Evolutionary conservation across 2,329 filamentous ascomycete genomes (phyloP).

Genomic region (Exophiala dermatitidis): DNA sequence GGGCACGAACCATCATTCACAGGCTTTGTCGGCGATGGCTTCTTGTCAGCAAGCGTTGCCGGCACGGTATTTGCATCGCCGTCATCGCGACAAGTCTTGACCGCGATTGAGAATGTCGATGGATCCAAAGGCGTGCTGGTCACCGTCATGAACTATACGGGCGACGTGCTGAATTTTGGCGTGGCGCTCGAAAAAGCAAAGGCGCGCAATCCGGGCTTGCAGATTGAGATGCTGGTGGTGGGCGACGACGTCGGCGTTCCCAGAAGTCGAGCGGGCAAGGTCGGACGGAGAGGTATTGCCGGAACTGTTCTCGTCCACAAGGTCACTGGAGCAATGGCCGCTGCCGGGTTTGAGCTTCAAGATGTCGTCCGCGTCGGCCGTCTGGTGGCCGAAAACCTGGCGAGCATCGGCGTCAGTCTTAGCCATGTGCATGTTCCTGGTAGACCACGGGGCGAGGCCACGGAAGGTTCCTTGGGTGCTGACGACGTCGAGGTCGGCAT

Average conservation of each 20-base stretch:
- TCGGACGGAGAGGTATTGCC: conserved; percentile 56
- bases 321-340: conserved; percentile 48
- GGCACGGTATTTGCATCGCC: conserved; percentile 88
- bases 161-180: conserved; percentile 82
- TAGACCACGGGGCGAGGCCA: conserved; percentile 25
- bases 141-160: conserved; percentile 90
- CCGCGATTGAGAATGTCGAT: conserved; percentile 66
- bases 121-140: conserved; percentile 67
- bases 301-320: conserved; percentile 57
- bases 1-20: conserved; percentile 89
- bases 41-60: conserved; percentile 71
- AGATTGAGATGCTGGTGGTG: conserved; percentile 53
- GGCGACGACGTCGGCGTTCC: conserved; percentile 59
- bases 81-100: conserved; percentile 70
- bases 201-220: conserved; percentile 48
- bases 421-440: conserved; percentile 57
- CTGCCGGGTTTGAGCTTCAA: conserved; percentile 44
- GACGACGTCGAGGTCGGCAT: conserved; percentile 58
- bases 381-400: conserved; percentile 46
- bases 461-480: conserved; percentile 32
- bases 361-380: conserved; percentile 47
- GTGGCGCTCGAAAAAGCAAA: conserved; percentile 86
- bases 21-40: conserved; percentile 74
- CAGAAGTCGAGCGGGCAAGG: conserved; percentile 41
- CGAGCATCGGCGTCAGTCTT: conserved; percentile 52